Conservation (phyloP, 352 stramenopile genomes). For the Phytophthora multivora region DNA sequence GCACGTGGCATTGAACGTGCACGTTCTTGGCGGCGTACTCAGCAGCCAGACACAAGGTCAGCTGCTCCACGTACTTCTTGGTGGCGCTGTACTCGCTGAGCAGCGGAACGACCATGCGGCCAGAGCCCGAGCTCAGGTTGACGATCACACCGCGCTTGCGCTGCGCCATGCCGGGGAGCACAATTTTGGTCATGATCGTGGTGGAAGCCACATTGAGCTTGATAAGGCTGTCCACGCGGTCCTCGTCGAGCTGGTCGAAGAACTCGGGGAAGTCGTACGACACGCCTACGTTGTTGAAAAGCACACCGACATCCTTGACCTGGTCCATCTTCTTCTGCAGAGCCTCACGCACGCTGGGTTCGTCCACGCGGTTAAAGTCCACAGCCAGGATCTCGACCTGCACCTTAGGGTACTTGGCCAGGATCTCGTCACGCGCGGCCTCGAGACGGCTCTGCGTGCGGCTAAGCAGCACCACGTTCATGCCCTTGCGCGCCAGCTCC, state of each 20-base stretch:
- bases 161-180: slow-evolving; percentile 93
- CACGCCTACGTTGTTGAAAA: slow-evolving; percentile 99
- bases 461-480: slow-evolving; percentile 98
- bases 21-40: slow-evolving; percentile 96
- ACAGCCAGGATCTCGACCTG: slow-evolving; percentile 90
- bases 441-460: slow-evolving; percentile 96
- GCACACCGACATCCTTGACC: slow-evolving; percentile 94
- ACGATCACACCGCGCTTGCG: slow-evolving; percentile 96
- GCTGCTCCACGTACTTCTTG: slow-evolving; percentile 98
- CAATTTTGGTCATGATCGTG: slow-evolving; percentile 87
- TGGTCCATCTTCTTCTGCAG: slow-evolving; percentile 64
- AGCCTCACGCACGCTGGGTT: slow-evolving; percentile 57
- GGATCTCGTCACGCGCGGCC: slow-evolving; percentile 93
- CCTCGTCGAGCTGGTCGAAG: slow-evolving; percentile 96
- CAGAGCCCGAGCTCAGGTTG: slow-evolving; percentile 97
- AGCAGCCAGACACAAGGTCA: slow-evolving; percentile 94
- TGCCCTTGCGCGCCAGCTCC: slow-evolving; percentile 96
- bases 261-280: slow-evolving; percentile 98
- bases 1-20: slow-evolving; percentile 97
- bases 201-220: slow-evolving; percentile 85
- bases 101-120: slow-evolving; percentile 94
- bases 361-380: slow-evolving; percentile 94
- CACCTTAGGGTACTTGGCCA: slow-evolving; percentile 90
- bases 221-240: slow-evolving; percentile 93
- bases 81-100: slow-evolving; percentile 97